Evolutionary conservation across 805 yeast species (phyloP), one percentile per base, ranked within the genome.

Genomic region (Metschnikowia santaceciliae): DNA sequence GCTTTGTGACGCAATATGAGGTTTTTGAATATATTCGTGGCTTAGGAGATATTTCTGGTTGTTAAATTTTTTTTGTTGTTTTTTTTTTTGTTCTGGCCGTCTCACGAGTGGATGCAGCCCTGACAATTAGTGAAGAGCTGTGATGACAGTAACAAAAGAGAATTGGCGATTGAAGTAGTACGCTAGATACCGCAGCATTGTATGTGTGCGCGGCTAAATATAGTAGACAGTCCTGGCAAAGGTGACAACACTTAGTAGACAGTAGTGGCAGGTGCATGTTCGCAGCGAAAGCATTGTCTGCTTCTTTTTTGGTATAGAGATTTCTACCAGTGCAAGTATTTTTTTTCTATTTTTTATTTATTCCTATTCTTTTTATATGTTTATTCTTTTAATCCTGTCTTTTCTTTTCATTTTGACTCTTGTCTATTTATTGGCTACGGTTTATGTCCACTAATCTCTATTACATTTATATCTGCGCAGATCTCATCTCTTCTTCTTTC

Each of bases 401-500:
- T 11, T 34, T 5, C 8, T 23, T 23, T 19, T 10, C 13, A 8
- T 3, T 13, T 15, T 3, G 22, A n/a, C 11, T 22, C 14, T 22
- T 6, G 40, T 17, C 6, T 11, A 10, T n/a, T 13, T n/a, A 17
- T 14, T 35, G 13, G 8, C 11, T 17, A 8, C 20, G 20, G 20
- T 15, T 15, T 26, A 11, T 26, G 11, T 10, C 11, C 30, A 26
- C 40, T 20, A 11, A 20, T 22, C 40, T 22, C 15, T 22, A 37
- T 20, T 37, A 37, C 22, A n/a, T 7, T 37, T 37, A 5, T 13
- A 26, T 37, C 40, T 14, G 4, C 23, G 34, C 32, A 13, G 44
- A 10, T 4, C 32, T 14, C 15, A 14, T 41, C 46, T 54, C 49
- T 49, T 52, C 34, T 48, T 49, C 54, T 54, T 56, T 34, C 54